phyloP scores from a whole-genome alignment of 208 protist species.

The Leptomonas seymouri region DNA sequence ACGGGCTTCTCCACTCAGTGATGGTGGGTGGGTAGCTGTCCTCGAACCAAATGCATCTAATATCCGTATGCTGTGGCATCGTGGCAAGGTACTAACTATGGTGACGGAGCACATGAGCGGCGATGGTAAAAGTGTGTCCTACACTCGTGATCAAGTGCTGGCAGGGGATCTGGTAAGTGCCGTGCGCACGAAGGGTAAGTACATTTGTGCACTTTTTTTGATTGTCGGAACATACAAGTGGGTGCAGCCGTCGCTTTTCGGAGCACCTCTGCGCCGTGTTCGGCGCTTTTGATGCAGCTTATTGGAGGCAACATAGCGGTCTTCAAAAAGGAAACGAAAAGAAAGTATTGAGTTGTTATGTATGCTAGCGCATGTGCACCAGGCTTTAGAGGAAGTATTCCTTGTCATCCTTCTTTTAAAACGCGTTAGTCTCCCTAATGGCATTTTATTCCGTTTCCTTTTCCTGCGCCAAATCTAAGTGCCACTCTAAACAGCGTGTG shows the following conservation, averaged over 20 bases:
- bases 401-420: too few relatives aligned
- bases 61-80: conserved; percentile 9
- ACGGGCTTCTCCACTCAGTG: conserved; percentile 21
- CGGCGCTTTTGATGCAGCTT: conserved; percentile 23
- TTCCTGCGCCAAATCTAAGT: too few relatives aligned
- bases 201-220: conserved; percentile 57
- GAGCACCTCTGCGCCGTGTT: conserved; percentile 11
- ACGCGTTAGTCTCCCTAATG: too few relatives aligned
- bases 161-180: conserved; percentile 15
- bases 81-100: conserved; percentile 9
- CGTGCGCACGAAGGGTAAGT: conserved; percentile 39
- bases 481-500: neutral
- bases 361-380: neutral
- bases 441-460: too few relatives aligned
- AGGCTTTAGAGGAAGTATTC: neutral
- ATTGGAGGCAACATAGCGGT: neutral
- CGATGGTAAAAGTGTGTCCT: neutral
- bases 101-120: neutral
- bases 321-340: neutral
- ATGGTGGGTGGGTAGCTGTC: conserved; percentile 31
- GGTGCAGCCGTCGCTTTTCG: conserved; percentile 27
- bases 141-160: conserved; percentile 2
- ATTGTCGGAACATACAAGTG: conserved; percentile 60
- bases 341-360: neutral
- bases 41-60: neutral